Percentiles rank a stretch among this genome's conserved stretches.
Conservation (phyloP, 257 asterid species). For the Petrea volubilis region DNA sequence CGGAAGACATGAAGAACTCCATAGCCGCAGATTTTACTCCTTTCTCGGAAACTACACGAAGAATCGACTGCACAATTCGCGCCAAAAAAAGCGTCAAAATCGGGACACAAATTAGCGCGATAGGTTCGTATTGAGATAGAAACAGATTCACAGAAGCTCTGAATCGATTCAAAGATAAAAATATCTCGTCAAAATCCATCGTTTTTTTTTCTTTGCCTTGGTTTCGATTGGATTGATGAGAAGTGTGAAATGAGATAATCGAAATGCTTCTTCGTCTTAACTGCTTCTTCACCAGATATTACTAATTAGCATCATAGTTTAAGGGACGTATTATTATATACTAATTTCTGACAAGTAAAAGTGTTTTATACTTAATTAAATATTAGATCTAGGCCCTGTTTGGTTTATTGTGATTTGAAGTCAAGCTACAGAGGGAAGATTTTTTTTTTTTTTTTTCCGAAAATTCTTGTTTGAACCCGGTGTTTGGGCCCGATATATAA, state of each 20-base stretch:
- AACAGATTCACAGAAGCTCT: conserved; percentile 63
- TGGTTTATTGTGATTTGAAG: too few species aligned
- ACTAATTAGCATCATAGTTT: neutral
- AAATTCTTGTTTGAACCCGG: too few species aligned
- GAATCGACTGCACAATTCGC: conserved; percentile 42
- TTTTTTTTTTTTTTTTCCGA: too few species aligned
- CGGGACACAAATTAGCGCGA: conserved; percentile 55
- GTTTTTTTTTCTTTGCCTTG: neutral
- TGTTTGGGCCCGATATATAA: too few species aligned
- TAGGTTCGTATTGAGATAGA: conserved; percentile 69
- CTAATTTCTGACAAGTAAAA: neutral
- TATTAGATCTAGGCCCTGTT: too few species aligned
- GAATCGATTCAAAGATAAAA: conserved; percentile 38
- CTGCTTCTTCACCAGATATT: neutral
- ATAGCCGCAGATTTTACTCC: conserved; percentile 63
- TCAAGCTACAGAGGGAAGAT: too few species aligned
- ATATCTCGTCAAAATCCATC: conserved; percentile 48
- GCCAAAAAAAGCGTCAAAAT: conserved; percentile 54
- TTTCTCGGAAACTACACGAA: conserved; percentile 51
- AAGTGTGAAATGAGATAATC: neutral
- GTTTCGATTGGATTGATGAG: neutral
- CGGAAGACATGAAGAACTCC: conserved; percentile 49
- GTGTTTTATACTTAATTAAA: neutral
- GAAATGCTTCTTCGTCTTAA: neutral
- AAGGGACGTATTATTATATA: neutral